Percentiles rank a stretch among this genome's conserved stretches.
These are phyloP conservation scores for Kodamaea neixiangensis DNA, from an alignment of 805 yeast genomes.

Conservation along the genomic window DNA sequence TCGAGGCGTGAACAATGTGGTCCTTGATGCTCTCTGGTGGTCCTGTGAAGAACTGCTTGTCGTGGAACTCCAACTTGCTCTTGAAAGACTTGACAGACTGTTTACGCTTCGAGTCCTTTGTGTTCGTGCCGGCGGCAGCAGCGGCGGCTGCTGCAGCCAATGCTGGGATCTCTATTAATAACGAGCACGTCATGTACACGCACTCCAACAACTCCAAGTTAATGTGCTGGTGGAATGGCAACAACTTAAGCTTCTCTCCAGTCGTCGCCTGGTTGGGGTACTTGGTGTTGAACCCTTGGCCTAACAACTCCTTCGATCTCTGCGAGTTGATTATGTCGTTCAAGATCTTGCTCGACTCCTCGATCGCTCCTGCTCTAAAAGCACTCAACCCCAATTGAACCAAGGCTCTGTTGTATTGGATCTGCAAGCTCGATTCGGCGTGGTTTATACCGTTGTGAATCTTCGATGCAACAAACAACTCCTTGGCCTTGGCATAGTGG, in stretches of 20 bases:
- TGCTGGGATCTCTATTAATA: constrained; percentile 89
- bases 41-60: constrained; percentile 92
- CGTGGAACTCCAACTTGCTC: constrained; percentile 87
- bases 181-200: constrained; percentile 85
- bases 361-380: constrained; percentile 83
- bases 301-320: constrained; percentile 87
- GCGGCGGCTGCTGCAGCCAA: constrained; percentile 59
- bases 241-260: constrained; percentile 74
- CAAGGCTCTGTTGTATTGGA: constrained; percentile 89
- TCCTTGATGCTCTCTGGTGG: constrained; percentile 98
- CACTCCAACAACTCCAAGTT: constrained; percentile 93
- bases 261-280: constrained; percentile 55
- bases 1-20: constrained; percentile 88
- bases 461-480: constrained; percentile 83
- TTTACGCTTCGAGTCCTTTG: constrained; percentile 60
- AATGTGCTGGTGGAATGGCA: constrained; percentile 98
- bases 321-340: constrained; percentile 86
- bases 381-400: constrained; percentile 97
- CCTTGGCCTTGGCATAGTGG: constrained; percentile 82
- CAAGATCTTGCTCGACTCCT: constrained; percentile 82
- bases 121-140: constrained; percentile 51
- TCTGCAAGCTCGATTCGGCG: constrained; percentile 85
- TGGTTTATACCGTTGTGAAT: constrained; percentile 79
- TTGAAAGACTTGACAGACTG: constrained; percentile 79
- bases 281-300: constrained; percentile 81